Base-by-base conservation (phyloP, 768 basidiomycete genomes). In the Paxillus involutus region DNA sequence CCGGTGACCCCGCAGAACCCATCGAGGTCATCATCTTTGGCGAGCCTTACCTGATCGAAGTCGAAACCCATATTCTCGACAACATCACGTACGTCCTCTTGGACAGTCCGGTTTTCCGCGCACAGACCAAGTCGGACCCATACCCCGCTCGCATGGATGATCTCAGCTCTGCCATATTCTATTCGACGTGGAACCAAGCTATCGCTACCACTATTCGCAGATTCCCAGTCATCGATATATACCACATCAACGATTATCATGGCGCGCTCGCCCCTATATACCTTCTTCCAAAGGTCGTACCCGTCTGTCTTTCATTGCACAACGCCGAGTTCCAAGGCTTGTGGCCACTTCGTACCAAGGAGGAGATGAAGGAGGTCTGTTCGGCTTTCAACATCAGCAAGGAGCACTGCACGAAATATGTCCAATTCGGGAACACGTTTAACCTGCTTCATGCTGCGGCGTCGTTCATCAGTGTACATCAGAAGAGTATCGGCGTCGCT, bases 141-240 rank as follows among this genome's bases (percentile, higher is more conserved):
- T 97, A 97, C 69, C 94, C 94, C 30, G 89, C 92, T 63, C 91
- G 94, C 63, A 97, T 97, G 94, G 94, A 97, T 66, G 94, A 97
- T 69, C 79, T 97, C 58, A 90, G 89, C 60, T 96, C 94, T 10
- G 94, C 94, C 40, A 96, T 96, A 66, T 97, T 96, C 79, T 97
- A 97, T 70, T 96, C 94, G 46, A 94, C 94, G 16, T 97, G 94
- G 94, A 97, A 97, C 65, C 94, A 97, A 72, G 92, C 94, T 42
- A 94, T 97, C 59, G 93, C 94, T 16, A 87, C 92, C 43, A 91
- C 93, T 32, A 89, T 97, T 59, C 87, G 91, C 58, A 84, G 93
- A 51, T 78, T 77, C 73, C 91, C 94, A 1, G 85, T 85, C 59
- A 86, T 96, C 62, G 94, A 97, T 67, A 88, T 97, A 58, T 96